Conservation (phyloP, 2,329 filamentous ascomycete genomes). For the Orbilia blumenaviensis region DNA sequence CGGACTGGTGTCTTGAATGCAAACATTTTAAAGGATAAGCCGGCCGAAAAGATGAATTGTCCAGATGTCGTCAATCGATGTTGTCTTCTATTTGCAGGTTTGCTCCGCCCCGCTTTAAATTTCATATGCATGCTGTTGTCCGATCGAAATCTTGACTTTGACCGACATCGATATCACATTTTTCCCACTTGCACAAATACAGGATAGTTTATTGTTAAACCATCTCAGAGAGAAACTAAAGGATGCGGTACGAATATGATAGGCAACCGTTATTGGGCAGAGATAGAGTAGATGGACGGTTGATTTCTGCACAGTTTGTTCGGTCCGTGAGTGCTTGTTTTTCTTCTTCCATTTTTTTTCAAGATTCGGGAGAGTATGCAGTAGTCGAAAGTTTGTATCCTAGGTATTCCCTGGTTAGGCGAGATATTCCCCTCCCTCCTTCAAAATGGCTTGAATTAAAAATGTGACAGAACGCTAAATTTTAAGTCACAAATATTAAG, state of each 20-base stretch:
- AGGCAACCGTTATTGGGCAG: constrained; percentile 26
- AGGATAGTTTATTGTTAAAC: not conserved
- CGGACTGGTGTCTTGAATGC: constrained; percentile 3
- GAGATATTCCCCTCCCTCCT: not conserved
- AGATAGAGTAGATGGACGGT: not conserved
- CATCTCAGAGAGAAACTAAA: constrained; percentile 5
- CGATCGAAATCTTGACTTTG: constrained; percentile 6
- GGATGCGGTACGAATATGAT: not conserved
- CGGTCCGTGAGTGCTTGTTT: not conserved
- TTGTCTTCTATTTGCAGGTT: constrained; percentile 2
- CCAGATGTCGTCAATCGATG: not conserved
- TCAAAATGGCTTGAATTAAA: not conserved
- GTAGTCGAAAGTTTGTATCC: not conserved
- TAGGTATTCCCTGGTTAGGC: not conserved
- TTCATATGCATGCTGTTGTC: not conserved
- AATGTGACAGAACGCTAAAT: constrained; percentile 22
- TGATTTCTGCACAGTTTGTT: constrained; percentile 31
- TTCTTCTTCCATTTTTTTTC: not conserved
- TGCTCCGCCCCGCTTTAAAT: not conserved
- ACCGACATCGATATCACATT: constrained; percentile 4
- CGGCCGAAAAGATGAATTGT: constrained; percentile 9
- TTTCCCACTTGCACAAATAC: constrained; percentile 8
- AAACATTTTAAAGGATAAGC: not conserved
- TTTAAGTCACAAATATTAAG: constrained; percentile 11
- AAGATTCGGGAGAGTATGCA: constrained; percentile 17